A percentile compares a stretch with the other conserved stretches of the same genome.
Conservation (phyloP, 192 early-diverging fungal species). For the Ramicandelaber brevisporus region DNA sequence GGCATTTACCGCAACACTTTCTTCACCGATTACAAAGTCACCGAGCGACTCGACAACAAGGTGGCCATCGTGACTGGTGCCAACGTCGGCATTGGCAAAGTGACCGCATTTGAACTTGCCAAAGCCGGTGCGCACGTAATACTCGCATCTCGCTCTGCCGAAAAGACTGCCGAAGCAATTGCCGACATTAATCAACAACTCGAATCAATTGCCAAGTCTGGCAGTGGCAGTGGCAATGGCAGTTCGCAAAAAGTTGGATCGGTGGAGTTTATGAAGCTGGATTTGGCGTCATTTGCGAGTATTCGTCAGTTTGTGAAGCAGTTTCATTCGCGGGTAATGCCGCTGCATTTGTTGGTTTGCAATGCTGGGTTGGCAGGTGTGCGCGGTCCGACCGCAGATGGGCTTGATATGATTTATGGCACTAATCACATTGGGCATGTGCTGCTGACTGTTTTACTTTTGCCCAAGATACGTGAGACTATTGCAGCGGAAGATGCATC, state of each 20-base stretch:
- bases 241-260: constrained; percentile 3
- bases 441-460: constrained; percentile 13
- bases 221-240: too few relatives aligned
- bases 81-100: constrained; percentile 16
- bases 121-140: constrained; percentile 15
- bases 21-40: too few relatives aligned
- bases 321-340: constrained; percentile 4
- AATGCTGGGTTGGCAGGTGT: constrained; percentile 32
- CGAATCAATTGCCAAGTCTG: constrained; percentile 9
- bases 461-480: constrained; percentile 18
- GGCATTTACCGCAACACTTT: too few relatives aligned
- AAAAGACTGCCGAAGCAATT: constrained; percentile 7
- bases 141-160: constrained; percentile 8
- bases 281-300: constrained; percentile 21
- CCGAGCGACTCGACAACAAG: constrained; percentile 8
- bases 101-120: constrained; percentile 11
- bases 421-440: constrained; percentile 34
- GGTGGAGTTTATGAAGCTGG: constrained; percentile 15
- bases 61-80: constrained; percentile 14
- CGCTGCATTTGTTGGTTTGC: constrained; percentile 13
- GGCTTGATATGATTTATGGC: constrained; percentile 33
- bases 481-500: too few relatives aligned
- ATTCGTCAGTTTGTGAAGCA: constrained; percentile 12
- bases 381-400: constrained; percentile 28
- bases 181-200: constrained; percentile 1